A percentile compares a stretch with the other conserved stretches of the same genome.
Conservation (phyloP, 106 monocot genomes). For the Apostasia shenzhenica region DNA sequence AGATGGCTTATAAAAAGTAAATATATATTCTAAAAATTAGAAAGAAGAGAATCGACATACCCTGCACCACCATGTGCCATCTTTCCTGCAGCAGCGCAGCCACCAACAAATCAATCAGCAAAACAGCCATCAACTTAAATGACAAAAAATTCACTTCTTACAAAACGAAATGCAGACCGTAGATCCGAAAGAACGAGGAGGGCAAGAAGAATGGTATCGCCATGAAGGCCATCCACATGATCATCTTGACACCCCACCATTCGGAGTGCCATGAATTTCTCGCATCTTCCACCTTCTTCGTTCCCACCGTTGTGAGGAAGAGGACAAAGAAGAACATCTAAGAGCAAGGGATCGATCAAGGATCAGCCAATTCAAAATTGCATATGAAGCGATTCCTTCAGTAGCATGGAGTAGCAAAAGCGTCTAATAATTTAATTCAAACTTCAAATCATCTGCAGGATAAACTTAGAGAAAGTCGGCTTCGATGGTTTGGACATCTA, state of each 20-base stretch:
- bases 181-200: conserved; percentile 53
- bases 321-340: conserved; percentile 86
- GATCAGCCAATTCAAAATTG: not conserved
- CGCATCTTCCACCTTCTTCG: conserved; percentile 44
- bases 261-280: conserved; percentile 82
- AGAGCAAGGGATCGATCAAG: not conserved
- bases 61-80: conserved; percentile 86
- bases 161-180: conserved; percentile 42
- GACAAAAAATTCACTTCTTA: not conserved
- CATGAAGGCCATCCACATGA: conserved; percentile 63
- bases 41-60: conserved; percentile 21
- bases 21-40: not conserved
- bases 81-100: conserved; percentile 35
- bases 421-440: no score
- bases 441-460: no score
- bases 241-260: conserved; percentile 72
- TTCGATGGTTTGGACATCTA: no score
- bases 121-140: not conserved
- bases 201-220: conserved; percentile 64
- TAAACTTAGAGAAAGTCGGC: no score
- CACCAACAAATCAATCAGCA: not conserved
- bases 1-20: not conserved
- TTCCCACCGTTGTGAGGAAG: conserved; percentile 61
- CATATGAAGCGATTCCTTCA: no score
- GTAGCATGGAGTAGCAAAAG: no score